phyloP scores from a whole-genome alignment of 208 protist species.

The Trypanosomatidae sp. region DNA sequence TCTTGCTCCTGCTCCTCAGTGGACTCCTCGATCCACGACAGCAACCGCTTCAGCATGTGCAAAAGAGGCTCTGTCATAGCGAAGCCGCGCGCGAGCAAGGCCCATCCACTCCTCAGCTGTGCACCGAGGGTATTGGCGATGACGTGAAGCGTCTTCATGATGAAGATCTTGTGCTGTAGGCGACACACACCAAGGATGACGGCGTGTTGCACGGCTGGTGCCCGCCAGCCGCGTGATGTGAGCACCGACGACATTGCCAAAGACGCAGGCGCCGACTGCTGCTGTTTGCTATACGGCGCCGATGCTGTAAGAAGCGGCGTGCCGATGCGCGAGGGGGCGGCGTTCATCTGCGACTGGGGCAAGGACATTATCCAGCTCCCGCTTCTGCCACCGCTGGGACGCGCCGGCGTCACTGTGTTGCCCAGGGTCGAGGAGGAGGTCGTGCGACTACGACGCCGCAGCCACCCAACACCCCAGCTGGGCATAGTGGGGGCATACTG shows the following conservation, averaged over 20 bases:
- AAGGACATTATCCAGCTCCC: neutral
- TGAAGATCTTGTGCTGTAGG: slow-evolving; percentile 50
- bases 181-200: slow-evolving; percentile 30
- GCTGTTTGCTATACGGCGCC: neutral
- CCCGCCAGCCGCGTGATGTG: slow-evolving; percentile 5
- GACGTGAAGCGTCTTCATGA: slow-evolving; percentile 61
- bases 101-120: slow-evolving; percentile 46
- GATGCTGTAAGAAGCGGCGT: neutral
- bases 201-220: slow-evolving; percentile 24
- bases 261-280: neutral
- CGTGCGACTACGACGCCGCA: slow-evolving; percentile 5
- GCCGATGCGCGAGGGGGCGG: neutral
- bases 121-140: slow-evolving; percentile 51
- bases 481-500: slow-evolving; percentile 3
- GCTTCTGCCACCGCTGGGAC: neutral
- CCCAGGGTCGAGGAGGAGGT: neutral
- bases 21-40: slow-evolving; percentile 37
- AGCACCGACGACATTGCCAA: slow-evolving; percentile 2
- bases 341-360: neutral
- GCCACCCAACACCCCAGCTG: slow-evolving; percentile 24
- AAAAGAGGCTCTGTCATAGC: slow-evolving; percentile 45
- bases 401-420: neutral
- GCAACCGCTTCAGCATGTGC: slow-evolving; percentile 29
- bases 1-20: slow-evolving; percentile 29
- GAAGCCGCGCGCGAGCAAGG: slow-evolving; percentile 42